Evolutionary conservation across 345 rosid species (phyloP).

Genomic region (Hevea brasiliensis): DNA sequence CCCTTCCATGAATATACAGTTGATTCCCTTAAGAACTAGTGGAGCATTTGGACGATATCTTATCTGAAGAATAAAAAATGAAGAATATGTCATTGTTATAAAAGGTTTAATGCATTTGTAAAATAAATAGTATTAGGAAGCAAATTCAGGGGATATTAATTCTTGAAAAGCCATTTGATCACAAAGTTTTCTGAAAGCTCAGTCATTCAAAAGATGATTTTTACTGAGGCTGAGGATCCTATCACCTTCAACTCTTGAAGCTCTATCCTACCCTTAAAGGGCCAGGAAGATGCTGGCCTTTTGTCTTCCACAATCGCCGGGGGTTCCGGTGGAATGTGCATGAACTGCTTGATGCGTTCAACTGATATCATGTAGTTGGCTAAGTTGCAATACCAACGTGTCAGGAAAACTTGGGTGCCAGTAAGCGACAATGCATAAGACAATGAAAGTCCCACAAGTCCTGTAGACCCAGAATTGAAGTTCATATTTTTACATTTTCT

Average conservation of each 20-base stretch:
- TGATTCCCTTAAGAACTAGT: slow-evolving; percentile 37
- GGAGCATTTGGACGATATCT: slow-evolving; percentile 39
- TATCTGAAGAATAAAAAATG: slow-evolving; percentile 13
- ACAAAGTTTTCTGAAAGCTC: no score
- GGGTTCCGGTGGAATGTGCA: slow-evolving; percentile 35
- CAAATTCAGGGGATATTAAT: no score
- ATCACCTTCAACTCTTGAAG: slow-evolving; percentile 27
- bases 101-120: no score
- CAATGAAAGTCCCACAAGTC: slow-evolving; percentile 26
- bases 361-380: slow-evolving; percentile 34
- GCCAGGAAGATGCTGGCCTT: slow-evolving; percentile 30
- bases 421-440: slow-evolving; percentile 29
- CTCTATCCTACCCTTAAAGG: slow-evolving; percentile 30
- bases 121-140: not conserved
- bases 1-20: slow-evolving; percentile 37
- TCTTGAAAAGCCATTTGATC: no score
- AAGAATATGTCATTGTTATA: not conserved
- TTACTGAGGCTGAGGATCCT: not conserved
- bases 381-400: slow-evolving; percentile 31
- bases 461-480: slow-evolving; percentile 5
- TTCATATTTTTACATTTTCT: not conserved
- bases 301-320: slow-evolving; percentile 29
- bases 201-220: no score
- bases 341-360: slow-evolving; percentile 39
- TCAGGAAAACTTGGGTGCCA: slow-evolving; percentile 19